Evolutionary conservation across 1,284 basidiomycete species (phyloP).

Genomic region (Sutorius eximius): DNA sequence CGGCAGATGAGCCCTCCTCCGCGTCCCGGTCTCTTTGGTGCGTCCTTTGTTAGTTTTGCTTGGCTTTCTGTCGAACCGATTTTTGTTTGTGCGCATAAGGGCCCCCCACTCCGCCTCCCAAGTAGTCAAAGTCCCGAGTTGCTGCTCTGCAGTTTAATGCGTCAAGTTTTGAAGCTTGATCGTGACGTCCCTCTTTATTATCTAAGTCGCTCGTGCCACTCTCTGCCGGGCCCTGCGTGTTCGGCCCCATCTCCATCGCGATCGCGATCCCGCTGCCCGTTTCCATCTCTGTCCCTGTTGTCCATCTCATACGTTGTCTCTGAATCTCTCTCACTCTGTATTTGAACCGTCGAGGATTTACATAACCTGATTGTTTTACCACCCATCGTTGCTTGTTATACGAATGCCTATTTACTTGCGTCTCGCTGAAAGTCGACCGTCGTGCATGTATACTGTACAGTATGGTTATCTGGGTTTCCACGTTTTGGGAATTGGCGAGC

Average conservation of each 20-base stretch:
- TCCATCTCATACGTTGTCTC: neutral
- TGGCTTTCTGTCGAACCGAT: neutral
- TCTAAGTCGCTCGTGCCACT: neutral
- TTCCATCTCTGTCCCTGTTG: neutral
- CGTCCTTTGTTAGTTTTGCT: neutral
- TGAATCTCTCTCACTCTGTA: constrained; percentile 5
- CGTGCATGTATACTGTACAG: neutral
- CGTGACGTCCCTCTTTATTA: constrained; percentile 4
- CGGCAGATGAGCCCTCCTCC: constrained; percentile 46
- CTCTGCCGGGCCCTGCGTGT: neutral
- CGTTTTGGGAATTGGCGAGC: neutral
- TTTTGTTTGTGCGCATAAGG: constrained; percentile 35
- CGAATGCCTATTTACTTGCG: neutral
- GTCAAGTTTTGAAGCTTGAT: neutral
- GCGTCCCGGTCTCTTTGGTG: constrained; percentile 65
- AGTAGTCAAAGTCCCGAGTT: constrained; percentile 34
- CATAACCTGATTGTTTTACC: neutral
- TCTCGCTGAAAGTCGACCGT: neutral
- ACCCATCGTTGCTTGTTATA: neutral
- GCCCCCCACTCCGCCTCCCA: constrained; percentile 58
- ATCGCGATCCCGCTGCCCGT: no score
- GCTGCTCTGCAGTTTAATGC: no score
- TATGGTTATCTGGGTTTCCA: neutral
- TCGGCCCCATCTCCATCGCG: neutral
- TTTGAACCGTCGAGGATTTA: neutral